Evolutionary conservation across 805 yeast genomes (phyloP), one percentile per base, ranked within the genome.

Genomic region (Ascoidea tarda): DNA sequence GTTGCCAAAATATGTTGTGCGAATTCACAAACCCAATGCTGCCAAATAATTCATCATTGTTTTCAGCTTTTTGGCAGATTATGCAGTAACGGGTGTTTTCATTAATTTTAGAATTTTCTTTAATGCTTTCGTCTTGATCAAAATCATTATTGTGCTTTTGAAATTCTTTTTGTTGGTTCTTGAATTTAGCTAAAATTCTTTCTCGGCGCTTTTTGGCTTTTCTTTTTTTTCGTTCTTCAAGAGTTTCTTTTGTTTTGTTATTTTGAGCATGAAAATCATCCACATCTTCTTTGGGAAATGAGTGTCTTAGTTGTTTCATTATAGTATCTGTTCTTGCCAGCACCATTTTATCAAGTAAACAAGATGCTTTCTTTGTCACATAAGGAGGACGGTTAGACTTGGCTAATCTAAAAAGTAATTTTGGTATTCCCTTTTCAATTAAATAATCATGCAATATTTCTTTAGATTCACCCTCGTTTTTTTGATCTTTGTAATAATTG

Each of bases 131-230:
- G 54, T 46, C 31, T 50, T 31, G 55, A 1, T 54, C 50, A 14
- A 59, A 62, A 1, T 68, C 67, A 33, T 66, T 58, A 57, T 79
- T 74, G 33, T 76, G 74, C 53, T 78, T 78, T 33, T 84, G 77
- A 67, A 91, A 93, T 68, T 73, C 76, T 46, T 77, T 72, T 62
- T 91, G 98, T 59, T 88, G 95, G 57, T 77, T 78, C 57, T 83
- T 85, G 62, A 91, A 77, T 54, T 83, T 87, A 1, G 84, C 91
- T 75, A 91, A 65, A 38, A 90, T 73, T 59, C 80, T 83, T 1
- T 75, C 77, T 59, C 81, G 84, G 57, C 90, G 78, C 54, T 76
- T 81, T 58, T 78, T 78, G 0, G 96, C 96, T 6, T 77, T 58
- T 46, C 76, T 70, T 64, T 83, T 86, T 69, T 83, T 87, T 54